Evolutionary conservation across 805 yeast genomes (phyloP).

Genomic region (Wickerhamiella siamensis): DNA sequence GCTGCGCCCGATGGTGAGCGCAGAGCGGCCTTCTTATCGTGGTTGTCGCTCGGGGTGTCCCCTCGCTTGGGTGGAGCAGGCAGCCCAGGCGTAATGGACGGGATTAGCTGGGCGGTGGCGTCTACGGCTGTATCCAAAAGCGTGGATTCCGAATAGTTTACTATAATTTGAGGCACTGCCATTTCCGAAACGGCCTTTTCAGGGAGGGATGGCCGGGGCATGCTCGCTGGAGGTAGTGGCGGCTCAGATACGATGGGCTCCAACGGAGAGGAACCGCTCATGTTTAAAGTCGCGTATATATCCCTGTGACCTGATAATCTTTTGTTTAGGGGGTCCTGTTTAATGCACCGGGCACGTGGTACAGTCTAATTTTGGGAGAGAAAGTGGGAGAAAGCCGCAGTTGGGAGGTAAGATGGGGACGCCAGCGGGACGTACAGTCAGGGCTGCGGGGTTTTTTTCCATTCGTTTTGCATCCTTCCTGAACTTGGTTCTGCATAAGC

Average conservation of each 20-base stretch:
- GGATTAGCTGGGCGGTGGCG: background rate
- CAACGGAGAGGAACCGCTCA: background rate
- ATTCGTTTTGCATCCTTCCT: background rate
- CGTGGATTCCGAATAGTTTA: background rate
- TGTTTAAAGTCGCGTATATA: no score
- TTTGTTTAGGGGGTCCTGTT: no score
- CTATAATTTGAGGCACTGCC: background rate
- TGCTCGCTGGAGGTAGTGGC: background rate
- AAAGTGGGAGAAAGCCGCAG: no score
- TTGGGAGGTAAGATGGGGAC: background rate
- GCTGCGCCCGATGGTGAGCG: background rate
- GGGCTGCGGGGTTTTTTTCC: background rate
- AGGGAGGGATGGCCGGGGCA: background rate
- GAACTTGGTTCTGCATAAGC: background rate
- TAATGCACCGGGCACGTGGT: no score
- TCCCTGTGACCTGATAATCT: no score
- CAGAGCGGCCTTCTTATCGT: background rate
- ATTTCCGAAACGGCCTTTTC: background rate
- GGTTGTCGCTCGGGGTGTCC: background rate
- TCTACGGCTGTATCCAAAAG: conserved; percentile 1
- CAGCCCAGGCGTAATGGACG: background rate
- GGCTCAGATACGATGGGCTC: background rate
- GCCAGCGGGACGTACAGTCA: background rate
- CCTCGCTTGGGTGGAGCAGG: background rate
- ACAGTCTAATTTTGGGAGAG: no score